A percentile compares a stretch with the other conserved stretches of the same genome.
Conservation (phyloP, 202 grass and related monocot genomes). For the Saccharum hybrid region DNA sequence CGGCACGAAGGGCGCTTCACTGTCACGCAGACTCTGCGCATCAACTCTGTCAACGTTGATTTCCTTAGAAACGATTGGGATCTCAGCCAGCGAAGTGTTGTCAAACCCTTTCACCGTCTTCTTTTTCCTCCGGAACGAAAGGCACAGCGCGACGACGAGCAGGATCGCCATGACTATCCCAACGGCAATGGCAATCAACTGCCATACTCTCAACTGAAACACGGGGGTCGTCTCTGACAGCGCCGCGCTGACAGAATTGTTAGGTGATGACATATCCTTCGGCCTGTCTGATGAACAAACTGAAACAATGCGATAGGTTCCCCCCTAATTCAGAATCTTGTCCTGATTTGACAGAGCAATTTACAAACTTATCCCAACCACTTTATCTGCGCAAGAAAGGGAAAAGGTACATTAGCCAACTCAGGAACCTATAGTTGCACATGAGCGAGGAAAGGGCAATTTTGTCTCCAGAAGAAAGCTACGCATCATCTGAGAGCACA, state of each 20-base stretch:
- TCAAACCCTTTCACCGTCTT: conserved; percentile 57
- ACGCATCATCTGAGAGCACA: no score
- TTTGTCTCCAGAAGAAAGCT: no score
- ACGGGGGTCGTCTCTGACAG: conserved; percentile 65
- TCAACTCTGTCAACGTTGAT: conserved; percentile 79
- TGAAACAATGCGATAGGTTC: background rate
- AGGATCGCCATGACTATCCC: conserved; percentile 66
- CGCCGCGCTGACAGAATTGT: conserved; percentile 50
- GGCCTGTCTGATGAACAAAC: conserved; percentile 21
- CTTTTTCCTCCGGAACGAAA: conserved; percentile 56
- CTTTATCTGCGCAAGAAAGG: conserved; percentile 51
- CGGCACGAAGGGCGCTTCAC: conserved; percentile 46
- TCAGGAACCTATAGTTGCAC: conserved; percentile 43
- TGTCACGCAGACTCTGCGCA: conserved; percentile 49
- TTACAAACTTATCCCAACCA: conserved; percentile 51
- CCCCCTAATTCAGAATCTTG: conserved; percentile 34
- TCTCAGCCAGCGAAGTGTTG: conserved; percentile 53
- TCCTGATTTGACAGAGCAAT: conserved; percentile 37
- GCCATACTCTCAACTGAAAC: conserved; percentile 76
- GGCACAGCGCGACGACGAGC: conserved; percentile 61
- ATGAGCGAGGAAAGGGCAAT: conserved; percentile 54
- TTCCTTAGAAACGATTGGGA: conserved; percentile 83
- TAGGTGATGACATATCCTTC: conserved; percentile 53
- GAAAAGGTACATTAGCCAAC: conserved; percentile 46
- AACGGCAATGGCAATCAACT: conserved; percentile 77